Conservation (phyloP, 306 rosid genomes). For the Bauhinia variegata region DNA sequence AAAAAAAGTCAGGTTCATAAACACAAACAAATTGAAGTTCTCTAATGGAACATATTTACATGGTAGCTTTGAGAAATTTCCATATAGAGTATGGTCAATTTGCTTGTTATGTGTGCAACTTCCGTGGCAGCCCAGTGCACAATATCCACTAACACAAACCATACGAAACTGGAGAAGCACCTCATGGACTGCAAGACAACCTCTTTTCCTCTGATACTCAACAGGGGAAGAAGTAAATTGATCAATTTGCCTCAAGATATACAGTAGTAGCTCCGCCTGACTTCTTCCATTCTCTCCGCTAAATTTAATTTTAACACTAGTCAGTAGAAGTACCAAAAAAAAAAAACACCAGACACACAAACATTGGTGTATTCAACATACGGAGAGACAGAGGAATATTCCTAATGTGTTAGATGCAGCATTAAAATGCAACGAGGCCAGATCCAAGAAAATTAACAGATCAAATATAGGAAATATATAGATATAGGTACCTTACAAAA, state of each 20-base stretch:
- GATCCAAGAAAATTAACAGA: constrained; percentile 18
- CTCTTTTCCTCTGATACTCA: constrained; percentile 91
- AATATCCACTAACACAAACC: constrained; percentile 82
- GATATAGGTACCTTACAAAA: constrained; percentile 10
- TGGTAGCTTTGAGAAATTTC: constrained; percentile 81
- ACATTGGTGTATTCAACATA: background rate
- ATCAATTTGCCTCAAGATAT: constrained; percentile 92
- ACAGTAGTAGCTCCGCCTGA: constrained; percentile 88
- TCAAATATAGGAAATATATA: constrained; percentile 27
- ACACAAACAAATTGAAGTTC: constrained; percentile 12
- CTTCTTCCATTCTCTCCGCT: constrained; percentile 99
- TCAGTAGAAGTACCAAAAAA: constrained; percentile 41
- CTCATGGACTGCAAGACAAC: constrained; percentile 91
- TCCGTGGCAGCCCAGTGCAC: constrained; percentile 88
- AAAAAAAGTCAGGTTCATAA: constrained; percentile 15
- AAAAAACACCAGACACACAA: constrained; percentile 19
- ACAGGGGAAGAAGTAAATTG: constrained; percentile 77
- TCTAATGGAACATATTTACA: constrained; percentile 57
- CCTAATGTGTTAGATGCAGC: constrained; percentile 1
- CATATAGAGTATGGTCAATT: constrained; percentile 69
- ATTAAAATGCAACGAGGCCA: constrained; percentile 9
- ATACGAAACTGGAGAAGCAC: constrained; percentile 91
- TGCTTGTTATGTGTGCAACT: constrained; percentile 81
- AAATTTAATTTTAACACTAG: constrained; percentile 38
- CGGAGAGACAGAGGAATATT: constrained; percentile 12